A percentile compares a stretch with the other conserved stretches of the same genome.
phyloP scores from a whole-genome alignment of 2,329 filamentous ascomycete genomes.

The Sporothrix curviconia region DNA sequence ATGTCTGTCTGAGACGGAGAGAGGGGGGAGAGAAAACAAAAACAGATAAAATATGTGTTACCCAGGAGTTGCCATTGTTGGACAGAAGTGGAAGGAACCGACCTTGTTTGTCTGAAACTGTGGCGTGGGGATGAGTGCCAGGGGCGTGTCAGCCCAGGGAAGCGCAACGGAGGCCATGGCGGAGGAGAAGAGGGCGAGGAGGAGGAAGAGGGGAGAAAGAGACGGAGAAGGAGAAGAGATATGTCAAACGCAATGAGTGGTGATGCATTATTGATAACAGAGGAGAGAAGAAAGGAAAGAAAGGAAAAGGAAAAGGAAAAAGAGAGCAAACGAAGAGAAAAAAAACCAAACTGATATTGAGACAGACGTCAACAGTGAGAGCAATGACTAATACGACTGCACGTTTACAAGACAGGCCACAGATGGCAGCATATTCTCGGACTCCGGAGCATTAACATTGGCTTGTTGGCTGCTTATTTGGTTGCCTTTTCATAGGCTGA shows the following conservation, averaged over 20 bases:
- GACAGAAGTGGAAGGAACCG: background rate
- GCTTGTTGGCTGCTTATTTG: background rate
- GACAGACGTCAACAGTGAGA: no score
- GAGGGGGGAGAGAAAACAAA: background rate
- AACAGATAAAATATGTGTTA: no score
- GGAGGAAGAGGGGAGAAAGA: background rate
- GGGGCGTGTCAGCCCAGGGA: slow-evolving; percentile 49
- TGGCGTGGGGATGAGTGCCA: slow-evolving; percentile 48
- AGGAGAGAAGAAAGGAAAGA: background rate
- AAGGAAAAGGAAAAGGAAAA: background rate
- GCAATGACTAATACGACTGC: background rate
- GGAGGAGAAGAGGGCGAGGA: background rate
- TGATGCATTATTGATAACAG: background rate
- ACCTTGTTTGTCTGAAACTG: slow-evolving; percentile 47
- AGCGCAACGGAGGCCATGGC: background rate
- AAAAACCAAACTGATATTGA: background rate
- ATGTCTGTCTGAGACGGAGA: slow-evolving; percentile 41
- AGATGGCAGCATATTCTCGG: background rate
- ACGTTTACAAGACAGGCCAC: background rate
- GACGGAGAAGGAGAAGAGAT: background rate
- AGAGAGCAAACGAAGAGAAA: background rate
- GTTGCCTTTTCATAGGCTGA: background rate
- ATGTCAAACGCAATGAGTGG: background rate
- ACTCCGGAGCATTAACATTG: background rate
- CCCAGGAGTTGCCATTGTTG: no score